Evolutionary conservation across 2,329 filamentous ascomycete genomes (phyloP).

Genomic region (Paecilomyces formosus): DNA sequence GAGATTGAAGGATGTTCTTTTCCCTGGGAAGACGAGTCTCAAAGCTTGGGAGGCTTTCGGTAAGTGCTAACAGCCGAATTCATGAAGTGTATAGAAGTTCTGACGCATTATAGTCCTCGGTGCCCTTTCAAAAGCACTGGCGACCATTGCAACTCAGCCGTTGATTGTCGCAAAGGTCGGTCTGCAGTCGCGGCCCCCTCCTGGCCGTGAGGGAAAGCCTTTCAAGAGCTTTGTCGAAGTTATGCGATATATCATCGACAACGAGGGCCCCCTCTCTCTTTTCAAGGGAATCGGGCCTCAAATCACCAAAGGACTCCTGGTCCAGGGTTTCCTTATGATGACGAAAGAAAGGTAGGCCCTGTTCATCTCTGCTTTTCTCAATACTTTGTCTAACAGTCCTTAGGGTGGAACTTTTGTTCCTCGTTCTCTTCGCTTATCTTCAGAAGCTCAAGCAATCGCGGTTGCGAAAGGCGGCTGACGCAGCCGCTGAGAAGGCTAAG

Average conservation of each 20-base stretch:
- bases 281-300: slow-evolving; percentile 98
- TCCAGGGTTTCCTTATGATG: slow-evolving; percentile 98
- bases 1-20: slow-evolving; percentile 69
- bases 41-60: slow-evolving; percentile 84
- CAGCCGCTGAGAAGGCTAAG: slow-evolving; percentile 57
- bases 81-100: not conserved
- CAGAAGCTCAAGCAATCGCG: slow-evolving; percentile 62
- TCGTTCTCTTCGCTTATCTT: slow-evolving; percentile 78
- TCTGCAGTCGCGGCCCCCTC: slow-evolving; percentile 84
- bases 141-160: slow-evolving; percentile 87
- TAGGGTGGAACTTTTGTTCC: slow-evolving; percentile 80
- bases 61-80: slow-evolving; percentile 44
- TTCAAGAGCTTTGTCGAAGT: slow-evolving; percentile 93
- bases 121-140: slow-evolving; percentile 84
- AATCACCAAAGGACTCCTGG: slow-evolving; percentile 82
- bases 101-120: slow-evolving; percentile 60
- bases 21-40: slow-evolving; percentile 67
- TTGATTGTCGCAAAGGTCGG: slow-evolving; percentile 97
- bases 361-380: not conserved
- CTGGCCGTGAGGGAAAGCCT: slow-evolving; percentile 74
- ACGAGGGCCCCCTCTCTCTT: slow-evolving; percentile 74
- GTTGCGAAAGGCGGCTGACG: slow-evolving; percentile 58
- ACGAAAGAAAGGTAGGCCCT: slow-evolving; percentile 78
- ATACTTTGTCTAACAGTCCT: slow-evolving; percentile 5
- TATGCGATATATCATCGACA: slow-evolving; percentile 84